A percentile compares a stretch with the other conserved stretches of the same genome.
Conservation (phyloP, 2,329 filamentous ascomycete genomes). For the Blastomyces silverae region DNA sequence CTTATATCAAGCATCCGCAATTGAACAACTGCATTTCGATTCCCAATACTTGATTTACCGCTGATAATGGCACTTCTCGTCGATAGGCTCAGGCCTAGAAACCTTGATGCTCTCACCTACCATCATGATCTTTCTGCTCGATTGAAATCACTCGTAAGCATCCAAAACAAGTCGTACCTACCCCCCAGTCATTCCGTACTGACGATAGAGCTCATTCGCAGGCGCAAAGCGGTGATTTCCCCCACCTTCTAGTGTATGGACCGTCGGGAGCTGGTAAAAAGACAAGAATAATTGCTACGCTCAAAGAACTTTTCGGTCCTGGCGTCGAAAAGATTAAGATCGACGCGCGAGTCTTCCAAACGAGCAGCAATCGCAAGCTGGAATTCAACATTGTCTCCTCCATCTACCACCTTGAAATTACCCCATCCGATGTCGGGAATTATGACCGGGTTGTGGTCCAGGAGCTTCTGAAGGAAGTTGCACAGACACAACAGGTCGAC, state of each 20-base stretch:
- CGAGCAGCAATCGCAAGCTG: conserved; percentile 88
- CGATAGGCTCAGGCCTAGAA: conserved; percentile 53
- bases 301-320: conserved; percentile 90
- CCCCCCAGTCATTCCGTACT: conserved; percentile 3
- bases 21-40: not conserved
- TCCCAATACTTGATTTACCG: not conserved
- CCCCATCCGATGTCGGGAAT: conserved; percentile 90
- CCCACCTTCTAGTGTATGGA: conserved; percentile 93
- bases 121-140: conserved; percentile 82
- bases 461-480: conserved; percentile 92
- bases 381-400: conserved; percentile 99
- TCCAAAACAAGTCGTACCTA: not conserved
- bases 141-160: conserved; percentile 70
- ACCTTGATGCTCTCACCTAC: conserved; percentile 62
- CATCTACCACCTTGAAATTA: conserved; percentile 97
- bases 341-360: conserved; percentile 93
- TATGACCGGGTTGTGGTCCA: conserved; percentile 96
- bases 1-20: not conserved
- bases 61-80: conserved; percentile 56
- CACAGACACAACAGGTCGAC: conserved; percentile 98
- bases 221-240: conserved; percentile 96
- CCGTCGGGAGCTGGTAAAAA: conserved; percentile 97
- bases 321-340: conserved; percentile 99
- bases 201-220: conserved; percentile 35
- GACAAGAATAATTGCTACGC: conserved; percentile 87